Percentiles rank a stretch among this genome's conserved stretches.
Conservation (phyloP, 768 basidiomycete genomes). For the Agaricus subrufescens region DNA sequence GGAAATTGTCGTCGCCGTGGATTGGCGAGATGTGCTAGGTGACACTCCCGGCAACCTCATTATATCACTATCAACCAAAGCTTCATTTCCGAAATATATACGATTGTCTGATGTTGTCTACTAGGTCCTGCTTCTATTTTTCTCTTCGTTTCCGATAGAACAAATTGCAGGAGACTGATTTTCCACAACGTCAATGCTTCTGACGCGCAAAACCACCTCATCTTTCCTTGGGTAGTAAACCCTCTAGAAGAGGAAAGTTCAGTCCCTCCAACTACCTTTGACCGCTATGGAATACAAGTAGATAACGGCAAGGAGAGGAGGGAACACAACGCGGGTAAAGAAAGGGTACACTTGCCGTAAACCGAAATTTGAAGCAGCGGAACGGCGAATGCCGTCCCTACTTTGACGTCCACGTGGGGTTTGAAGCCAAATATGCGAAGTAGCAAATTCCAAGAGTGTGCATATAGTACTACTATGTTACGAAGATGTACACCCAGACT, state of each 20-base stretch:
- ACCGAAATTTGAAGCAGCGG: not conserved
- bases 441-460: too few species aligned
- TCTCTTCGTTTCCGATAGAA: not conserved
- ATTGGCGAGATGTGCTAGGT: too few species aligned
- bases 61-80: too few species aligned
- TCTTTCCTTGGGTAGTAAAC: constrained; percentile 15
- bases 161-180: constrained; percentile 15
- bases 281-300: constrained; percentile 15
- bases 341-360: not conserved
- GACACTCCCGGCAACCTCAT: too few species aligned
- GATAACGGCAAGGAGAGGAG: constrained; percentile 14
- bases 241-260: constrained; percentile 24
- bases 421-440: too few species aligned
- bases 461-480: too few species aligned
- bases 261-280: constrained; percentile 11
- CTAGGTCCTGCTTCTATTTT: constrained; percentile 19
- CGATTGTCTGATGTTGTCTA: constrained; percentile 18
- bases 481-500: too few species aligned
- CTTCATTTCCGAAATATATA: too few species aligned
- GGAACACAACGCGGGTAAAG: constrained; percentile 12
- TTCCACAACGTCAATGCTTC: constrained; percentile 18
- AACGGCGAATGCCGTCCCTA: not conserved
- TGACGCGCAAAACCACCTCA: constrained; percentile 27
- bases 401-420: not conserved
- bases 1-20: too few species aligned